Evolutionary conservation across 2,329 filamentous ascomycete genomes (phyloP).

Genomic region (Aphanoascus verrucosus): DNA sequence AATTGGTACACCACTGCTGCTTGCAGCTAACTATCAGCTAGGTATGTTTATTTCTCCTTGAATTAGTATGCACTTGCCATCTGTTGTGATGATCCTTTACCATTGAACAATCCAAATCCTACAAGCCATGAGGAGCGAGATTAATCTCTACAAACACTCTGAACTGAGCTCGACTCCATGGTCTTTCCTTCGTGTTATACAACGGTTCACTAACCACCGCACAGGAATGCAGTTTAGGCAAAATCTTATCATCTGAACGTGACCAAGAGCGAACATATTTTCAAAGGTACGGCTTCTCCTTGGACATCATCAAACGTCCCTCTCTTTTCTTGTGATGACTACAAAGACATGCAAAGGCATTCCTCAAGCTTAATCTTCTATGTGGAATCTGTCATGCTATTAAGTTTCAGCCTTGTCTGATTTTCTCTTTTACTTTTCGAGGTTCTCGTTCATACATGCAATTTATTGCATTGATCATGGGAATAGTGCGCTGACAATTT

Average conservation of each 20-base stretch:
- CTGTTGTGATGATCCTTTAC: constrained; percentile 33
- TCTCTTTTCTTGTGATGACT: constrained; percentile 46
- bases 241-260: neutral
- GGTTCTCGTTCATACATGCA: constrained; percentile 21
- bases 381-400: constrained; percentile 52
- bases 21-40: neutral
- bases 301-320: constrained; percentile 11
- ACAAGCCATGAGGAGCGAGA: constrained; percentile 44
- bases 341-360: constrained; percentile 55
- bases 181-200: constrained; percentile 1
- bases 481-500: constrained; percentile 15
- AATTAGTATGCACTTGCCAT: neutral
- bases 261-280: neutral
- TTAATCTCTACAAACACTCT: constrained; percentile 48
- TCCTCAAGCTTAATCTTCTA: constrained; percentile 55
- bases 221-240: neutral
- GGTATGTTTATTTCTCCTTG: neutral
- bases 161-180: constrained; percentile 25
- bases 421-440: constrained; percentile 19
- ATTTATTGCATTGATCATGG: constrained; percentile 13
- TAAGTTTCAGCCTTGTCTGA: constrained; percentile 65
- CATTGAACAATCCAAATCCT: constrained; percentile 50
- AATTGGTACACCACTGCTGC: neutral
- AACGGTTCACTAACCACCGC: constrained; percentile 8
- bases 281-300: constrained; percentile 36